These are phyloP conservation scores for Leccinum ochraceum DNA, from an alignment of 768 basidiomycete genomes.

Conservation along the genomic window DNA sequence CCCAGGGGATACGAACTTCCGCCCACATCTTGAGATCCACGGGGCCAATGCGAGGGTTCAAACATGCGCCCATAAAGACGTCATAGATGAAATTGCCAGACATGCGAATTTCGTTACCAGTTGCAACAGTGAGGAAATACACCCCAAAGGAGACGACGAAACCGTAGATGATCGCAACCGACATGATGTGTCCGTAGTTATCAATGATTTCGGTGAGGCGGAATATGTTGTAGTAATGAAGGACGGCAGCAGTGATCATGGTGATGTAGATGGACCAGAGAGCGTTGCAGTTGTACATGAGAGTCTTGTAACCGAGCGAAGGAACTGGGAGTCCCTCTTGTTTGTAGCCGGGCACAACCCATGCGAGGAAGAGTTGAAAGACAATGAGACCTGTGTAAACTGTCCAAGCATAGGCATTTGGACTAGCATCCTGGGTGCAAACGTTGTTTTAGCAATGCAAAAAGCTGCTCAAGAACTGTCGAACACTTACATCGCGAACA, in stretches of 20 bases:
- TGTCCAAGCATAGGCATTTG: constrained; percentile 85
- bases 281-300: constrained; percentile 98
- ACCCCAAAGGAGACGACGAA: constrained; percentile 79
- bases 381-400: constrained; percentile 87
- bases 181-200: constrained; percentile 95
- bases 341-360: constrained; percentile 86
- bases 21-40: constrained; percentile 99
- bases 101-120: constrained; percentile 86
- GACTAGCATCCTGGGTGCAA: constrained; percentile 76
- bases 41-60: constrained; percentile 90
- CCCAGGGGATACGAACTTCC: constrained; percentile 96
- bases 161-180: constrained; percentile 91
- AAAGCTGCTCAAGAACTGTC: not conserved
- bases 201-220: constrained; percentile 94
- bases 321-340: constrained; percentile 98
- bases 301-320: constrained; percentile 87
- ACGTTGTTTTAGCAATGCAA: not conserved
- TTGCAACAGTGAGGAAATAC: constrained; percentile 75
- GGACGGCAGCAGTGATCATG: constrained; percentile 65
- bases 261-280: constrained; percentile 83
- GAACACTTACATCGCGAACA: constrained; percentile 62
- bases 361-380: constrained; percentile 89
- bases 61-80: constrained; percentile 92
- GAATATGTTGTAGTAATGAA: constrained; percentile 83
- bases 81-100: constrained; percentile 95